Base-by-base conservation (phyloP, 768 basidiomycete species). In the Mycena sanguinolenta region DNA sequence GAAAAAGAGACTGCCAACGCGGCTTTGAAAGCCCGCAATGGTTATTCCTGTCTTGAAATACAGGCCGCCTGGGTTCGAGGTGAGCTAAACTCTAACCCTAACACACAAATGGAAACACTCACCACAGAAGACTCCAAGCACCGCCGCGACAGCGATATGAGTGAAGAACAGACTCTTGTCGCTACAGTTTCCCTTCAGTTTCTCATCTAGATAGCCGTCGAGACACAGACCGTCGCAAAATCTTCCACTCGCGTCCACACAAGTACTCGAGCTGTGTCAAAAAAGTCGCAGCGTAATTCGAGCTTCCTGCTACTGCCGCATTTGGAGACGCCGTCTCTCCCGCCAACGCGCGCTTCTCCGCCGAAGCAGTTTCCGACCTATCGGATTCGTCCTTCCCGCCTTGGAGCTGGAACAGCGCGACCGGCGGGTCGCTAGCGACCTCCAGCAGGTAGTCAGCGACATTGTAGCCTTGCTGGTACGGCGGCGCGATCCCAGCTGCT, bases 1-100 rank as follows among this genome's bases (percentile, higher is more conserved):
- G 89, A 99, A 99, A 86, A 99, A 98, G 49, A 99, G 80, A 73
- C 93, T 95, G 34, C 97, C 97, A n/a, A 99, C 88, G 34, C 97
- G 88, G 42, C 92, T 93, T 78, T 98, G 96, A 86, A 98, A 98
- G 2, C 96, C 96, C 28, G 96, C 94, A 71, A 98, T 97, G 5
- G 89, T 92, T 23, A 88, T 82, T 39, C 86, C 88, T 0, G 95
- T 96, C 32, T 96, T 78, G 81, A 85, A 98, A 78, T 97, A 98
- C 65, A 97, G 79, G 0, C 97, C 96, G 65, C 95, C 94, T 92
- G 65, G 4, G 68, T 12, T 13, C 25, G 67, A 50, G 17, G 30
- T 28, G 30, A 67, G 23, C 42, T 3, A 52, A 32, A 17, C 34
- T 58, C 17, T 42, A 19, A 21, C 60, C 57, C 34, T 49, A 30